Evolutionary conservation across 805 yeast species (phyloP).

Genomic region (Yarrowia yakushimensis): DNA sequence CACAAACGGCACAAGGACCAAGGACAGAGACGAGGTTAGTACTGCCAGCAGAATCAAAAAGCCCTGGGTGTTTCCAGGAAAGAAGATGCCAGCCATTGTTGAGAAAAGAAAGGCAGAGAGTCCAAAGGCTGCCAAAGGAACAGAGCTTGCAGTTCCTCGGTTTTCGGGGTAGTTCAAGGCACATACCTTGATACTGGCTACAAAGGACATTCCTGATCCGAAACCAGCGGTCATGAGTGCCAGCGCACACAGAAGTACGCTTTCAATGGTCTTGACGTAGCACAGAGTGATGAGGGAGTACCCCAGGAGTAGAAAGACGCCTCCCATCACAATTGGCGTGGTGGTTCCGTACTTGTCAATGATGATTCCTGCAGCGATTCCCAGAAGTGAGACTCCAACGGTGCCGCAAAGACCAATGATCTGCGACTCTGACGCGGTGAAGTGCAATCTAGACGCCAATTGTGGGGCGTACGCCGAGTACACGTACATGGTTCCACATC

Average conservation of each 20-base stretch:
- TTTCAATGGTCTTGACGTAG: constrained; percentile 35
- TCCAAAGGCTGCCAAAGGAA: constrained; percentile 22
- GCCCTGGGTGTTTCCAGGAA: constrained; percentile 57
- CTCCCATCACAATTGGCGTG: constrained; percentile 51
- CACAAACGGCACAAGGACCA: constrained; percentile 55
- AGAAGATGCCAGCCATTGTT: constrained; percentile 49
- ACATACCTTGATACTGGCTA: constrained; percentile 67
- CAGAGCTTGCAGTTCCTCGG: constrained; percentile 30
- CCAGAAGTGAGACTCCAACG: constrained; percentile 52
- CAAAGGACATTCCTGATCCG: constrained; percentile 65
- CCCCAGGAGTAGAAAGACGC: constrained; percentile 49
- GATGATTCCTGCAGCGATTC: constrained; percentile 31
- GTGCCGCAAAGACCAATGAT: constrained; percentile 60
- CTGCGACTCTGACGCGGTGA: constrained; percentile 60
- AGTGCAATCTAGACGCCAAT: constrained; percentile 51
- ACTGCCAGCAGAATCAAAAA: constrained; percentile 47
- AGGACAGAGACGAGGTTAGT: constrained; percentile 47
- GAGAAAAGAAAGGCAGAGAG: constrained; percentile 58
- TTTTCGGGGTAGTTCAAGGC: constrained; percentile 59
- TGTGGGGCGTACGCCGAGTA: constrained; percentile 74
- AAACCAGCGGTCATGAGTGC: constrained; percentile 49
- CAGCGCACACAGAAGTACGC: constrained; percentile 43
- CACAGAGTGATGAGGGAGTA: constrained; percentile 56
- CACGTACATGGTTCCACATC: constrained; percentile 61
- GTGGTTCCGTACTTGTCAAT: constrained; percentile 31